Evolutionary conservation across 495 filamentous ascomycete genomes (phyloP), one percentile per base, ranked within the genome.

Genomic region (Jackrogersella minutella): DNA sequence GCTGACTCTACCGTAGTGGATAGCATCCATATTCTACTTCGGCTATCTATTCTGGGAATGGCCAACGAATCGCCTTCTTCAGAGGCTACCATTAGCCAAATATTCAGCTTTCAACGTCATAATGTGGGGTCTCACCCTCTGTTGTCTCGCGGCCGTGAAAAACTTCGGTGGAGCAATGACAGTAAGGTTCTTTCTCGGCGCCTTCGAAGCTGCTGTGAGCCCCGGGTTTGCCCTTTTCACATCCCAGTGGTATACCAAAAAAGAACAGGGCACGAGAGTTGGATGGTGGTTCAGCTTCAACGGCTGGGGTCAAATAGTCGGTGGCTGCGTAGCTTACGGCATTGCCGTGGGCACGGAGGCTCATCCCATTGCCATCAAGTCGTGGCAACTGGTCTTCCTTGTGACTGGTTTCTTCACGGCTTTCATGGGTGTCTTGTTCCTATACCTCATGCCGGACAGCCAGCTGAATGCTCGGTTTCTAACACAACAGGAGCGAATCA

Each of bases 341-440:
- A 88, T 91, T 59, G 86, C 88, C 8, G 77, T 79, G 11, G 86
- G 86, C n/a, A 81, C 80, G 0, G 69, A 75, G 14, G 76, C 77
- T 17, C 75, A 87, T 54, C 85, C 83, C 5, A 79, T 86, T 0
- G 46, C 78, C 13, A 83, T 90, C 63, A 83, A 81, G 31, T 79
- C 85, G 1, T 90, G 88, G 88, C 88, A 89, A 75, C 85, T 90
- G 36, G 76, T 90, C 3, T 91, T 91, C 74, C 81, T 91, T 1
- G 80, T 88, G 19, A 87, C 85, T 0, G 89, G 89, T 0, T 76
- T 88, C 0, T 74, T 90, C 36, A 91, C 89, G 5, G 70, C 84
- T 1, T 67, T 74, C 0, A 78, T 89, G 54, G 87, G 88, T 21
- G 43, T 85, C 10, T 37, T 87, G 3, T 89, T 91, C 68, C 76